These are phyloP conservation scores for Arthrocladium fulminans DNA, from an alignment of 2,329 filamentous ascomycete genomes.

Conservation along the genomic window DNA sequence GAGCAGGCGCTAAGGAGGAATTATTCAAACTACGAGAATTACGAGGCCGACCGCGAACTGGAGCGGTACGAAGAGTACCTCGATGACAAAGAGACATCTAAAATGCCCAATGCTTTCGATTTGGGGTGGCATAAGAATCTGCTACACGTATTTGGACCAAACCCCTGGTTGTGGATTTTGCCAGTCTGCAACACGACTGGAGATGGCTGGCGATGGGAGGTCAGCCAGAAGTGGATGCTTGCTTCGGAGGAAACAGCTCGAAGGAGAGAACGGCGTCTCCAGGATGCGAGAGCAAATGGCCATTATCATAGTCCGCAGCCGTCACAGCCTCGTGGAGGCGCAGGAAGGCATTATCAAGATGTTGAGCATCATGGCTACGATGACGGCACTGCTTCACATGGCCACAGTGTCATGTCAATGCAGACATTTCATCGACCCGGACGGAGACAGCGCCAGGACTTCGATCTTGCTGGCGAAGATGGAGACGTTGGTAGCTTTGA, in stretches of 20 bases:
- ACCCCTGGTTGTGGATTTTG: conserved; percentile 63
- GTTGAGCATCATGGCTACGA: conserved; percentile 11
- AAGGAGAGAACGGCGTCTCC: conserved; percentile 15
- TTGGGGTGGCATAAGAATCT: conserved; percentile 76
- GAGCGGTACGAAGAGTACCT: conserved; percentile 71
- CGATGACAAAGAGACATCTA: conserved; percentile 78
- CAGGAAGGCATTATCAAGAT: conserved; percentile 6
- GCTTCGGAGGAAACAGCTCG: conserved; percentile 36
- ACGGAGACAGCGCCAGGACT: conserved; percentile 3
- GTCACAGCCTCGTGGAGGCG: background rate
- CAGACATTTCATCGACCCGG: conserved; percentile 7
- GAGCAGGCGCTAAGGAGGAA: conserved; percentile 43
- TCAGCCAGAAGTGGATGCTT: conserved; percentile 67
- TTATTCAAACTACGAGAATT: conserved; percentile 41
- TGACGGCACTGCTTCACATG: conserved; percentile 8
- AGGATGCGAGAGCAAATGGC: conserved; percentile 21
- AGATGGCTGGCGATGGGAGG: conserved; percentile 91
- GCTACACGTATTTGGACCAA: conserved; percentile 68
- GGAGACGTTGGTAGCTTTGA: conserved; percentile 19
- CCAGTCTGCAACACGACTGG: conserved; percentile 79
- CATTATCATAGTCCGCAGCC: conserved; percentile 6
- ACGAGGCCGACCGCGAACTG: conserved; percentile 56
- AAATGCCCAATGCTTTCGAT: conserved; percentile 88
- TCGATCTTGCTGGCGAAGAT: conserved; percentile 11
- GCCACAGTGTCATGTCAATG: conserved; percentile 16